Evolutionary conservation across 2,329 filamentous ascomycete species (phyloP).

Genomic region (Aspergillus amoenus): DNA sequence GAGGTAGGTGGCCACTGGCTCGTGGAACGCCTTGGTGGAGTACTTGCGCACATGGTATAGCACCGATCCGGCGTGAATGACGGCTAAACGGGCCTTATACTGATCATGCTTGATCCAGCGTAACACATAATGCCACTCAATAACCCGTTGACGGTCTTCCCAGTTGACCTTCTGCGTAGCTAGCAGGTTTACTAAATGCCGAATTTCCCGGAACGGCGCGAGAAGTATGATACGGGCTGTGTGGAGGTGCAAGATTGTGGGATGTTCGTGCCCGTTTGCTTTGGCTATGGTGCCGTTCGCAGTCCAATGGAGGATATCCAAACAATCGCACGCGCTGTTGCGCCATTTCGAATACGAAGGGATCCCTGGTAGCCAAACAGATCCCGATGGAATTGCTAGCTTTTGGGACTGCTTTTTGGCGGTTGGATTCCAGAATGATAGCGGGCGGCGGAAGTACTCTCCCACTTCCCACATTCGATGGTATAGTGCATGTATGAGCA

Average conservation of each 20-base stretch:
- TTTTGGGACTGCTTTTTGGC: slow-evolving; percentile 40
- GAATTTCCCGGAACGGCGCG: slow-evolving; percentile 49
- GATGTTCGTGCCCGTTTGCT: slow-evolving; percentile 53
- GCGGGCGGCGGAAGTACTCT: slow-evolving; percentile 44
- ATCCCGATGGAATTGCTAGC: slow-evolving; percentile 33
- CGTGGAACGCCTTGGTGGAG: slow-evolving; percentile 49
- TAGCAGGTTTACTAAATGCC: slow-evolving; percentile 41
- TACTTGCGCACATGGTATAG: slow-evolving; percentile 56
- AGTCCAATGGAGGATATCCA: slow-evolving; percentile 60
- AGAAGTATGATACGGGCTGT: slow-evolving; percentile 54
- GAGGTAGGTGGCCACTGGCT: slow-evolving; percentile 47
- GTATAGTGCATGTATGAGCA: slow-evolving; percentile 53
- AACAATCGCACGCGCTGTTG: slow-evolving; percentile 44
- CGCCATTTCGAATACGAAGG: slow-evolving; percentile 49
- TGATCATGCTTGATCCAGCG: slow-evolving; percentile 54
- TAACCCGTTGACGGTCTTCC: slow-evolving; percentile 26
- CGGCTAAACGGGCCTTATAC: slow-evolving; percentile 57
- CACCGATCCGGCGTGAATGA: slow-evolving; percentile 53
- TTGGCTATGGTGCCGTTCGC: slow-evolving; percentile 54
- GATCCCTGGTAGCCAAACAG: slow-evolving; percentile 50
- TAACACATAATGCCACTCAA: slow-evolving; percentile 44
- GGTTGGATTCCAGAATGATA: slow-evolving; percentile 48
- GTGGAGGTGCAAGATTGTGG: slow-evolving; percentile 57
- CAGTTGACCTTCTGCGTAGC: slow-evolving; percentile 32
- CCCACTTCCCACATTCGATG: slow-evolving; percentile 51